Conservation (phyloP, 768 basidiomycete species). For the Boletus rex-veris region DNA sequence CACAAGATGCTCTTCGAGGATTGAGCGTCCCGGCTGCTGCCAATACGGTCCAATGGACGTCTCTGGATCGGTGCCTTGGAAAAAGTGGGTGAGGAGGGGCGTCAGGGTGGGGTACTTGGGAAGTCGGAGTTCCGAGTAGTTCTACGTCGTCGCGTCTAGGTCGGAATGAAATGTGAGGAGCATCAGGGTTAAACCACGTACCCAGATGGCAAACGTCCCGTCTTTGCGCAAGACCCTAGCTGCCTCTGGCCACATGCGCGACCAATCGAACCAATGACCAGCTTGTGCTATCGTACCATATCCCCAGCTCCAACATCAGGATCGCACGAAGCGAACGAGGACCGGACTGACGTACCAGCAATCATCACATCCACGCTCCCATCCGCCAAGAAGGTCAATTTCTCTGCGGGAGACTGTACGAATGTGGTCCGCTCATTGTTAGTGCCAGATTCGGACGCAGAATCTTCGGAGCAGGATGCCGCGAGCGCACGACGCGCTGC, state of each 20-base stretch:
- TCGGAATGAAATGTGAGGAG: too few relatives aligned
- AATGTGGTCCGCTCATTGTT: slow-evolving; percentile 26
- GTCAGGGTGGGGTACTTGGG: slow-evolving; percentile 55
- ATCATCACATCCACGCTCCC: slow-evolving; percentile 65
- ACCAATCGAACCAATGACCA: slow-evolving; percentile 82
- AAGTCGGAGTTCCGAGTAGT: slow-evolving; percentile 73
- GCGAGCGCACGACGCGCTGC: slow-evolving; percentile 38
- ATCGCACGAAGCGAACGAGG: too few relatives aligned
- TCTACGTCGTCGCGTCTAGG: slow-evolving; percentile 26
- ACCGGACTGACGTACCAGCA: slow-evolving; percentile 42
- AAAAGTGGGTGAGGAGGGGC: slow-evolving; percentile 57
- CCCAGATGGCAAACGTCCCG: slow-evolving; percentile 75
- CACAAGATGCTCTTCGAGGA: slow-evolving; percentile 67
- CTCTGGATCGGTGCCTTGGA: slow-evolving; percentile 52
- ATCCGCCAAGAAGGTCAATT: slow-evolving; percentile 46
- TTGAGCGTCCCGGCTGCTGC: slow-evolving; percentile 75
- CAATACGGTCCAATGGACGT: slow-evolving; percentile 70
- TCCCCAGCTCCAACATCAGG: background rate
- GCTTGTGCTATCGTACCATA: slow-evolving; percentile 54
- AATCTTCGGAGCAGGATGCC: background rate
- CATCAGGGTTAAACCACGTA: slow-evolving; percentile 18
- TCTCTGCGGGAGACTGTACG: slow-evolving; percentile 49
- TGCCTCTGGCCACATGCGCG: slow-evolving; percentile 65
- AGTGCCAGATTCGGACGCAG: too few relatives aligned
- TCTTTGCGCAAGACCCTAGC: slow-evolving; percentile 53